Conservation (phyloP, 768 basidiomycete genomes). For the Suillus decipiens region DNA sequence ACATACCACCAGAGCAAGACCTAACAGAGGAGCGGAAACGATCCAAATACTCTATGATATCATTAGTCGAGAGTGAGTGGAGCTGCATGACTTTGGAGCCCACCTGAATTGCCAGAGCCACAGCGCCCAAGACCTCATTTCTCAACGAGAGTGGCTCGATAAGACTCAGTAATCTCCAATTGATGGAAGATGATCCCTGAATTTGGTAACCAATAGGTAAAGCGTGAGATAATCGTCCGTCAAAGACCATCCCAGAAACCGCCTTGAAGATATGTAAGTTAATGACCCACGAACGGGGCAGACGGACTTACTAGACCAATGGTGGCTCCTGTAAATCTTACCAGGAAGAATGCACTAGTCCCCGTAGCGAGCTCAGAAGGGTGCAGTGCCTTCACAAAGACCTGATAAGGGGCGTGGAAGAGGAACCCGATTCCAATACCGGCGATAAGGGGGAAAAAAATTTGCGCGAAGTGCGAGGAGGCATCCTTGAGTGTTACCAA, state of each 20-base stretch:
- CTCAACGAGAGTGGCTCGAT: slow-evolving; percentile 50
- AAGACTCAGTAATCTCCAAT: slow-evolving; percentile 52
- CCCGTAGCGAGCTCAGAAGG: slow-evolving; percentile 72
- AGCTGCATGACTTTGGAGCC: slow-evolving; percentile 19
- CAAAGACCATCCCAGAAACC: slow-evolving; percentile 74
- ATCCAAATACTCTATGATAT: slow-evolving; percentile 66
- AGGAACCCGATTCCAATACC: slow-evolving; percentile 82
- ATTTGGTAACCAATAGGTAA: slow-evolving; percentile 52
- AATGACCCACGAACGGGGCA: slow-evolving; percentile 5
- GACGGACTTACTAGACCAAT: slow-evolving; percentile 64
- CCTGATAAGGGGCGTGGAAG: slow-evolving; percentile 84
- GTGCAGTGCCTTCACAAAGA: slow-evolving; percentile 67
- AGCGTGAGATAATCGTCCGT: slow-evolving; percentile 47
- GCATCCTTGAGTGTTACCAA: slow-evolving; percentile 61
- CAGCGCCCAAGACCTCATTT: slow-evolving; percentile 47
- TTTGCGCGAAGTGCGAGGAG: slow-evolving; percentile 46
- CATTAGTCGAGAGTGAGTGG: slow-evolving; percentile 14
- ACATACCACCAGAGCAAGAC: slow-evolving; percentile 62
- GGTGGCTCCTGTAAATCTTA: slow-evolving; percentile 85
- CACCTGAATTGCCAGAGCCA: slow-evolving; percentile 69
- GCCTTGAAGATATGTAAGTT: slow-evolving; percentile 46
- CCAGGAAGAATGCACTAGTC: slow-evolving; percentile 86
- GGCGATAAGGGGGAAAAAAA: slow-evolving; percentile 65
- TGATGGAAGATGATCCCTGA: slow-evolving; percentile 46
- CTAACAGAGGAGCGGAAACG: slow-evolving; percentile 69